phyloP scores from a whole-genome alignment of 352 stramenopile genomes.

The Globisporangium middletonii region DNA sequence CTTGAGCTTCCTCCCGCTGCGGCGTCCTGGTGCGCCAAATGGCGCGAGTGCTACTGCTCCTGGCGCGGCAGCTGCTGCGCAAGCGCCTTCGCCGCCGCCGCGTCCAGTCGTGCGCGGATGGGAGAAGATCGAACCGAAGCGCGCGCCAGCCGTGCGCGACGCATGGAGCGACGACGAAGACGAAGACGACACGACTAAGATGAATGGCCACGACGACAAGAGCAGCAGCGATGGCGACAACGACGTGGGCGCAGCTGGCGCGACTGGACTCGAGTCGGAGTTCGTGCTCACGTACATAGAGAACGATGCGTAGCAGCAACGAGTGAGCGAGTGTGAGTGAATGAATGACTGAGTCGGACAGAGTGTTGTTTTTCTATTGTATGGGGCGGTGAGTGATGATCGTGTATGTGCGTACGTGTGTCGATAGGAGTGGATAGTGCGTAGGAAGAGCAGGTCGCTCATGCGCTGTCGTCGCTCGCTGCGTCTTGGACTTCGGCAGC shows the following conservation, averaged over 20 bases:
- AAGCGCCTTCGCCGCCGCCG: constrained; percentile 13
- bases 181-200: not conserved
- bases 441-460: not conserved
- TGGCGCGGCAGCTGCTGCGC: constrained; percentile 14
- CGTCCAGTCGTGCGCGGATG: constrained; percentile 39
- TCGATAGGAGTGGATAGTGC: constrained; percentile 1
- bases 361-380: constrained; percentile 2
- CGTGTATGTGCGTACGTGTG: not conserved
- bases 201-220: constrained; percentile 14
- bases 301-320: constrained; percentile 5
- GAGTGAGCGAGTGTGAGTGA: not conserved
- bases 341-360: not conserved
- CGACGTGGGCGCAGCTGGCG: constrained; percentile 5
- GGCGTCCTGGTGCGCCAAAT: constrained; percentile 11
- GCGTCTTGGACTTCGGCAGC: constrained; percentile 14
- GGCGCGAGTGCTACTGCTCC: constrained; percentile 5
- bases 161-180: constrained; percentile 77
- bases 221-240: constrained; percentile 9
- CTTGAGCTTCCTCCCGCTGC: constrained; percentile 55
- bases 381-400: not conserved
- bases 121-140: constrained; percentile 58
- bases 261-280: constrained; percentile 1
- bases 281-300: constrained; percentile 21
- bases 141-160: constrained; percentile 39
- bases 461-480: not conserved